Evolutionary conservation across 2,329 filamentous ascomycete species (phyloP).

Genomic region (Ascochyta rabiei): DNA sequence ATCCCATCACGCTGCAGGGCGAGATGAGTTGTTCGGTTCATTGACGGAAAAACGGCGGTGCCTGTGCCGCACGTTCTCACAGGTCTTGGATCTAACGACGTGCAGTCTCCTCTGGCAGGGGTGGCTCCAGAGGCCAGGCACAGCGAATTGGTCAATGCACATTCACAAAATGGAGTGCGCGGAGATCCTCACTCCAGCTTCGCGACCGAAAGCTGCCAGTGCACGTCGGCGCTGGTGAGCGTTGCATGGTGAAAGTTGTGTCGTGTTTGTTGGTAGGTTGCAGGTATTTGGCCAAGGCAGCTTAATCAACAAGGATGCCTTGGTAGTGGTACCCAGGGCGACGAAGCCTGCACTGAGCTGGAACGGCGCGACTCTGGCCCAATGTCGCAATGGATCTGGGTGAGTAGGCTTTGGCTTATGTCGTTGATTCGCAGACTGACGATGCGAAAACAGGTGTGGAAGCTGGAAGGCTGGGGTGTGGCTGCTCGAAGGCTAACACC

Average conservation of each 20-base stretch:
- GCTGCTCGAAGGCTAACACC: slow-evolving; percentile 5
- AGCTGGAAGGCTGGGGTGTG: slow-evolving; percentile 9
- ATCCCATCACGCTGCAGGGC: slow-evolving; percentile 21
- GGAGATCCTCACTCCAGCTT: neutral
- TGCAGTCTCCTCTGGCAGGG: neutral
- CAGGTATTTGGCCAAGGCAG: slow-evolving; percentile 11
- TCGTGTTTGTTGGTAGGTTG: neutral
- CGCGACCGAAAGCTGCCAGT: neutral
- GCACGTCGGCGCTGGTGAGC: neutral
- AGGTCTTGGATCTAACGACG: neutral
- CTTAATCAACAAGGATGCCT: slow-evolving; percentile 3
- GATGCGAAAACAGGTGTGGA: slow-evolving; percentile 9
- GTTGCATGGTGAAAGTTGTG: neutral
- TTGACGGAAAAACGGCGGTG: slow-evolving; percentile 8
- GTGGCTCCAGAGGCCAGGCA: neutral
- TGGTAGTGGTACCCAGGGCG: slow-evolving; percentile 3
- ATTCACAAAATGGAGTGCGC: neutral
- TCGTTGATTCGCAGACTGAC: slow-evolving; percentile 2
- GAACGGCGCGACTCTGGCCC: neutral
- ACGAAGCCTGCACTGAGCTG: neutral
- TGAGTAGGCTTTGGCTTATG: neutral
- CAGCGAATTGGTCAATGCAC: neutral
- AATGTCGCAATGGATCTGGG: neutral
- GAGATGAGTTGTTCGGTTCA: slow-evolving; percentile 18
- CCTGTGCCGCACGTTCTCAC: slow-evolving; percentile 5